Base-by-base conservation (phyloP, 305 asterid genomes). In the Coffea humblotiana region DNA sequence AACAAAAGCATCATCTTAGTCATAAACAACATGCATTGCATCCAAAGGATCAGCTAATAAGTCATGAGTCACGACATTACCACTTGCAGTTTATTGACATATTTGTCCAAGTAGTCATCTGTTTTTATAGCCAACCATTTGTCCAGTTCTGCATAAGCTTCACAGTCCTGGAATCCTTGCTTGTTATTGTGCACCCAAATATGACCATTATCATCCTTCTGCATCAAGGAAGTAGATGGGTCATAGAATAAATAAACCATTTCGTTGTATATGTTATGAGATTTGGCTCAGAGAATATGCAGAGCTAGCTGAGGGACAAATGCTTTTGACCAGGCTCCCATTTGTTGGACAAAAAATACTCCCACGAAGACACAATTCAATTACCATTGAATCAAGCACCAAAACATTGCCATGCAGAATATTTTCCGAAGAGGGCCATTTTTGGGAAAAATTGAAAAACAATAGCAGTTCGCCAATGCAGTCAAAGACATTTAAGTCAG, bases 141-240 rank as follows among this genome's bases (percentile, higher is more conserved):
- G 92, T 92, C 95, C 81, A 92, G 86, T 78, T 82, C 91, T 79
- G 93, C 97, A 85, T 92, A 91, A 67, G 85, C 88, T 88, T 92
- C 96, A 75, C 94, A 92, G 74, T 92, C 97, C 86, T 87, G 95
- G 79, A 92, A 92, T 61, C 94, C 94, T 87, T 92, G 97, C 89
- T 92, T 92, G 84, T 88, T 92, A 81, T 85, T 92, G 86, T 91
- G 97, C 87, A 92, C 95, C 97, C 91, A 92, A 56, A 83, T 93
- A 78, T 76, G 83, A 76, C 93, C 97, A 37, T 81, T 66, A 73
- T 68, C 88, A 70, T 85, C 92, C 79, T 90, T 89, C 96, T 90
- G 87, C 72, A 83, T 79, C 72, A 48, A 76, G 21, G 45, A 72
- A 74, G 74, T 40, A 47, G 64, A 68, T 68, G 61, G 61, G 19